Percentiles rank a stretch among this genome's conserved stretches.
Conservation (phyloP, 169 alveolate species). For the Plasmodium chabaudi region DNA sequence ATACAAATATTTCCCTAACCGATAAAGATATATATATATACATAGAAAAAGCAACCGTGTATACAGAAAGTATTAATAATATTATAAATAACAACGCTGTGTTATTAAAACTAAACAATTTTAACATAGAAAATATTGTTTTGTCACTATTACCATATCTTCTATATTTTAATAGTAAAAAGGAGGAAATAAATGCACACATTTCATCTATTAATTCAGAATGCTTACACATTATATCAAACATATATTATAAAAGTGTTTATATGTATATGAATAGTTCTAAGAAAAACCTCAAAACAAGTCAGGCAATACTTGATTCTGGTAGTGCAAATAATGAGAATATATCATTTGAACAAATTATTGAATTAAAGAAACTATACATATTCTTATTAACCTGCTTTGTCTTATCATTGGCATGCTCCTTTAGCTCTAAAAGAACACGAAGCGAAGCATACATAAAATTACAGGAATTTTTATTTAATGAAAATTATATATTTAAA, state of each 20-base stretch:
- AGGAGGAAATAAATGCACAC: constrained; percentile 76
- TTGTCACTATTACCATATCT: constrained; percentile 65
- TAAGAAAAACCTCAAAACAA: not conserved
- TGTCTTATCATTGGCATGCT: constrained; percentile 71
- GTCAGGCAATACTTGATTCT: not conserved
- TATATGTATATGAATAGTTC: constrained; percentile 73
- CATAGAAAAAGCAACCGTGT: constrained; percentile 74
- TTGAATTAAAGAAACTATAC: constrained; percentile 71
- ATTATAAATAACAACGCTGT: constrained; percentile 73
- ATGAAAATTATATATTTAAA: constrained; percentile 74
- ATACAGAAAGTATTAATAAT: constrained; percentile 76
- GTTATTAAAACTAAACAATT: constrained; percentile 62
- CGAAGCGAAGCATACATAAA: constrained; percentile 76
- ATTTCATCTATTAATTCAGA: constrained; percentile 76
- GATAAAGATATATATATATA: constrained; percentile 76
- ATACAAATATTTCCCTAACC: constrained; percentile 63
- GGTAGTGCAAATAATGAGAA: constrained; percentile 1
- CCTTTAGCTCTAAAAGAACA: constrained; percentile 74
- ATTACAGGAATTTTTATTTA: constrained; percentile 71
- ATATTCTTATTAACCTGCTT: constrained; percentile 68
- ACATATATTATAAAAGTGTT: constrained; percentile 75
- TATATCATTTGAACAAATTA: constrained; percentile 21
- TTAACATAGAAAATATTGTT: constrained; percentile 75
- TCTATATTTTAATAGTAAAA: constrained; percentile 63
- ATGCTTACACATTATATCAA: constrained; percentile 74